Conservation (phyloP, 2,329 filamentous ascomycete species). For the Calonectria crousiana region DNA sequence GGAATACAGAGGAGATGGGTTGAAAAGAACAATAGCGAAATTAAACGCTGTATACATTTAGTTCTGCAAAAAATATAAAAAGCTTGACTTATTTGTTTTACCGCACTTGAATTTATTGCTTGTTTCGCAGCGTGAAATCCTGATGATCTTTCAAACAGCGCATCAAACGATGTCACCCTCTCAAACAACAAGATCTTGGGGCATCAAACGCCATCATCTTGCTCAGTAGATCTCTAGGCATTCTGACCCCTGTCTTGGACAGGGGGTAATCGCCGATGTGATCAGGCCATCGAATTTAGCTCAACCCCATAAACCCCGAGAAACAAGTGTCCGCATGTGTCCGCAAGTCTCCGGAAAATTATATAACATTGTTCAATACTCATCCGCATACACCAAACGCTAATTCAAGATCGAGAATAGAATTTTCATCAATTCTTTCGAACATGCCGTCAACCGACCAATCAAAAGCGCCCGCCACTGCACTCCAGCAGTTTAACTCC, state of each 20-base stretch:
- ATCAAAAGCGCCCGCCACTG: neutral
- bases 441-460: neutral
- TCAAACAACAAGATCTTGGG: neutral
- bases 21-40: neutral
- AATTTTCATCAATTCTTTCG: neutral
- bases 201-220: neutral
- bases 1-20: neutral
- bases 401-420: neutral
- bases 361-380: neutral
- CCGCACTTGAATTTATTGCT: neutral
- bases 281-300: neutral
- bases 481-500: slow-evolving; percentile 1
- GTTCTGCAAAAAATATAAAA: no score
- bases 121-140: neutral
- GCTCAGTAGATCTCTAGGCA: neutral
- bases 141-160: neutral
- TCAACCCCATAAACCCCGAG: neutral
- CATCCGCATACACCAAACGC: neutral
- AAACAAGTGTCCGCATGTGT: slow-evolving; percentile 14
- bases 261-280: neutral
- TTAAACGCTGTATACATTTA: neutral
- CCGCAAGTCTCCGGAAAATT: neutral
- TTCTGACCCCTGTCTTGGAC: neutral
- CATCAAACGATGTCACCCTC: neutral
- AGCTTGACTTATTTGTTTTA: no score